Evolutionary conservation across 768 basidiomycete genomes (phyloP).

Genomic region (Mycena sanguinolenta): DNA sequence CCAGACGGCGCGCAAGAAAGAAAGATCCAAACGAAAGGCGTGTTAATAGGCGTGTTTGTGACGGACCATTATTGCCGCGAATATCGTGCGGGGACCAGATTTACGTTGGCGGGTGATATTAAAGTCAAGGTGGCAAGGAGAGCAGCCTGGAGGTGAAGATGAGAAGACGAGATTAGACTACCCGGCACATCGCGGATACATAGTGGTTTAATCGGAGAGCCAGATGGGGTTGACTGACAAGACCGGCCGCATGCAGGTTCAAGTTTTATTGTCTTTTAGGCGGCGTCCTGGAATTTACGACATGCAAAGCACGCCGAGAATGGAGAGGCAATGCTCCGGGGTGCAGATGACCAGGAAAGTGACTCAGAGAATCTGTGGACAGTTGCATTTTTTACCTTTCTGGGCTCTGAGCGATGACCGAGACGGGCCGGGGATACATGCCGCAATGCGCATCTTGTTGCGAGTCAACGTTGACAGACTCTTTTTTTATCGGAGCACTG

Average conservation of each 20-base stretch:
- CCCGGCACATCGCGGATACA: constrained; percentile 20
- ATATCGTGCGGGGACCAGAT: constrained; percentile 32
- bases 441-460: neutral
- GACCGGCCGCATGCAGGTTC: constrained; percentile 9
- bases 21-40: constrained; percentile 37
- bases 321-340: too few relatives aligned
- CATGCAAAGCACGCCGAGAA: neutral
- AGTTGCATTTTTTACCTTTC: too few relatives aligned
- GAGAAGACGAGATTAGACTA: constrained; percentile 32
- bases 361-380: too few relatives aligned
- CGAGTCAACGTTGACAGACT: neutral
- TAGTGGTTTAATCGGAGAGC: constrained; percentile 10
- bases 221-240: constrained; percentile 24
- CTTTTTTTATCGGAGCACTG: neutral
- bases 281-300: neutral
- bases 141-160: neutral
- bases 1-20: constrained; percentile 21
- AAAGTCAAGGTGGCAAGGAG: constrained; percentile 1
- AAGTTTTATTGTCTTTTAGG: constrained; percentile 29
- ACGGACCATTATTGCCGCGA: constrained; percentile 20
- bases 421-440: neutral
- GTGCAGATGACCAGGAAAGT: too few relatives aligned
- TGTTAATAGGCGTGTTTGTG: constrained; percentile 29
- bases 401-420: neutral
- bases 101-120: constrained; percentile 30